Percentiles rank a stretch among this genome's conserved stretches.
These are phyloP conservation scores for Scutellaria minor DNA, from an alignment of 257 asterid genomes.

Conservation along the genomic window DNA sequence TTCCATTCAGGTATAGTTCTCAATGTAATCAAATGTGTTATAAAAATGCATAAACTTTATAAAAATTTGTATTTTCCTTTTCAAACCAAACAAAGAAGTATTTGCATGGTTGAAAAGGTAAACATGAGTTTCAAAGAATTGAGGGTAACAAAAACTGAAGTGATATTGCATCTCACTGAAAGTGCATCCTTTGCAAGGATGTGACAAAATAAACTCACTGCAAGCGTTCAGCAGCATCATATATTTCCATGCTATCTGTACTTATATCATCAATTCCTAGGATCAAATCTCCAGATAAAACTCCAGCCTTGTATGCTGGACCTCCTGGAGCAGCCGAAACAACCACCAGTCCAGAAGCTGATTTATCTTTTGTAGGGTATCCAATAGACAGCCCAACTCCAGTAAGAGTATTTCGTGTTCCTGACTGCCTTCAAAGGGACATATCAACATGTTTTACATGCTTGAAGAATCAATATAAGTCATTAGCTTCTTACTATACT, in stretches of 20 bases:
- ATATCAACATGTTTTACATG: constrained; percentile 41
- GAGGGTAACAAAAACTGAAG: neutral
- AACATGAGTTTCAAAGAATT: neutral
- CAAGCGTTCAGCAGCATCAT: constrained; percentile 91
- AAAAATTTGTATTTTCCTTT: neutral
- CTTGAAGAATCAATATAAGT: constrained; percentile 31
- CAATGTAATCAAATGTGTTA: neutral
- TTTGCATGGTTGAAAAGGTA: constrained; percentile 17
- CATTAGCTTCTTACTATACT: constrained; percentile 7
- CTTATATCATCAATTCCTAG: constrained; percentile 76
- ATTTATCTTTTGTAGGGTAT: constrained; percentile 68
- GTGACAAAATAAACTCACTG: constrained; percentile 65
- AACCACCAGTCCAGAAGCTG: constrained; percentile 76
- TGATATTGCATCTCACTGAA: constrained; percentile 14
- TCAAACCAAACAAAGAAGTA: constrained; percentile 8
- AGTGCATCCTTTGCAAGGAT: constrained; percentile 27
- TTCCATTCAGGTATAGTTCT: constrained; percentile 35
- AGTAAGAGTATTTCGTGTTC: constrained; percentile 82
- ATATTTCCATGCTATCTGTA: constrained; percentile 84
- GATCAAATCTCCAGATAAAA: constrained; percentile 82
- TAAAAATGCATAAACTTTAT: constrained; percentile 6
- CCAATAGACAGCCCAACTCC: constrained; percentile 98
- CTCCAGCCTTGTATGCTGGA: constrained; percentile 91
- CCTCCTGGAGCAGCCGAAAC: constrained; percentile 95
- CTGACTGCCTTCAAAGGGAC: constrained; percentile 94